phyloP scores from a whole-genome alignment of 2,329 filamentous ascomycete species.

The Capronia epimyces region DNA sequence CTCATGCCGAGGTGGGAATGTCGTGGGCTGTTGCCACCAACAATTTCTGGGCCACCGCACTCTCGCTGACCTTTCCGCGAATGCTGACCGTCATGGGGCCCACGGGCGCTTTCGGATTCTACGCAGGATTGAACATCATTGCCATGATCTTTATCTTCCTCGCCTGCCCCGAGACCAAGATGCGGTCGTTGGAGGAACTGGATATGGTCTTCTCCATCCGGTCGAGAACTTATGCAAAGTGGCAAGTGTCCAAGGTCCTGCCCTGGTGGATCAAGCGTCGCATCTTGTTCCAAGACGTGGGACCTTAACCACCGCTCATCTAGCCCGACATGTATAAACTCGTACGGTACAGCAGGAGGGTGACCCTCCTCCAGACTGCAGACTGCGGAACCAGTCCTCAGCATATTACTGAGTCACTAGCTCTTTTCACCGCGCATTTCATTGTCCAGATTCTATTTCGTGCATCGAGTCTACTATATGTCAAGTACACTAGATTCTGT shows the following conservation, averaged over 20 bases:
- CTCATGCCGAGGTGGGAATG: conserved; percentile 43
- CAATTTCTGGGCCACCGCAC: conserved; percentile 33
- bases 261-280: conserved; percentile 47
- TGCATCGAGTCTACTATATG: too few relatives aligned
- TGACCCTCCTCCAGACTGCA: too few relatives aligned
- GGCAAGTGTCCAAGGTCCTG: conserved; percentile 37
- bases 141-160: conserved; percentile 46
- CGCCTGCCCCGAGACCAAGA: conserved; percentile 33
- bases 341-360: too few relatives aligned
- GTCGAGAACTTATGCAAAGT: conserved; percentile 38
- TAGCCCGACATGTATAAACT: too few relatives aligned
- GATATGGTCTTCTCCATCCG: conserved; percentile 47
- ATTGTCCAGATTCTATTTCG: too few relatives aligned
- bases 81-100: conserved; percentile 41
- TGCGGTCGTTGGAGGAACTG: conserved; percentile 32
- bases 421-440: too few relatives aligned
- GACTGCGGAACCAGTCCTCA: too few relatives aligned
- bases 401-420: too few relatives aligned
- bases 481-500: too few relatives aligned
- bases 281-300: too few relatives aligned
- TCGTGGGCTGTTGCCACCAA: conserved; percentile 34
- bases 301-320: too few relatives aligned
- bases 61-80: conserved; percentile 42
- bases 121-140: conserved; percentile 45
- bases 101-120: conserved; percentile 53